Conservation (phyloP, 1,284 basidiomycete species). For the Malassezia yamatoensis region DNA sequence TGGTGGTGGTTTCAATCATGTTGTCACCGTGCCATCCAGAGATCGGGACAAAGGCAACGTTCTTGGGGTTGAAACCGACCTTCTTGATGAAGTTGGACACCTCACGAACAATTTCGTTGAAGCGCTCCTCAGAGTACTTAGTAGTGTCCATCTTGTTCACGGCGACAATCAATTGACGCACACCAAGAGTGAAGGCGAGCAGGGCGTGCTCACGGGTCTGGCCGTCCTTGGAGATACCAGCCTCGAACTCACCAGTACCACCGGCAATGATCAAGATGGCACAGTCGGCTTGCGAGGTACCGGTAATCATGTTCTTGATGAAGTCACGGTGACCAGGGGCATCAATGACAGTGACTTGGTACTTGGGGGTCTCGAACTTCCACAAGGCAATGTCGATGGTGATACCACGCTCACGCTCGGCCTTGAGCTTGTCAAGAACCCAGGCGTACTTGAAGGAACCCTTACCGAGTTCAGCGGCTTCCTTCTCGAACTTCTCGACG, state of each 20-base stretch:
- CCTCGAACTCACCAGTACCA: slow-evolving; percentile 99
- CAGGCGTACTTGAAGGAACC: slow-evolving; percentile 95
- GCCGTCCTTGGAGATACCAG: slow-evolving; percentile 99
- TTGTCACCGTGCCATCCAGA: slow-evolving; percentile 99
- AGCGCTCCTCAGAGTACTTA: slow-evolving; percentile 98
- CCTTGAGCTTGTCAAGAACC: slow-evolving; percentile 99
- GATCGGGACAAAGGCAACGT: slow-evolving; percentile 96
- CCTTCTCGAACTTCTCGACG: slow-evolving; percentile 99
- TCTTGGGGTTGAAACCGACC: slow-evolving; percentile 99
- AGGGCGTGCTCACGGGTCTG: slow-evolving; percentile 99
- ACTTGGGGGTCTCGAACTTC: slow-evolving; percentile 50
- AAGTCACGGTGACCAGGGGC: slow-evolving; percentile 99
- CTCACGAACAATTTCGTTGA: slow-evolving; percentile 99
- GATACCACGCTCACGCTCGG: slow-evolving; percentile 97
- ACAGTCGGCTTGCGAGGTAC: slow-evolving; percentile 99
- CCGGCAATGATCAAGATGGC: slow-evolving; percentile 98
- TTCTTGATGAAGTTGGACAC: slow-evolving; percentile 99
- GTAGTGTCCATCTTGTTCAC: slow-evolving; percentile 99
- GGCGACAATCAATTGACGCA: slow-evolving; percentile 98
- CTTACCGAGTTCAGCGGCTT: slow-evolving; percentile 99
- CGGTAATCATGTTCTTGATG: slow-evolving; percentile 73
- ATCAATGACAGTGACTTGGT: slow-evolving; percentile 69
- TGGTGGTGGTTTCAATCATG: slow-evolving; percentile 77
- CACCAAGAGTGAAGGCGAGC: slow-evolving; percentile 99
- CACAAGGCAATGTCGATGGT: slow-evolving; percentile 89